Evolutionary conservation across 2,329 filamentous ascomycete species (phyloP).

Genomic region (Cladosporium sp.): DNA sequence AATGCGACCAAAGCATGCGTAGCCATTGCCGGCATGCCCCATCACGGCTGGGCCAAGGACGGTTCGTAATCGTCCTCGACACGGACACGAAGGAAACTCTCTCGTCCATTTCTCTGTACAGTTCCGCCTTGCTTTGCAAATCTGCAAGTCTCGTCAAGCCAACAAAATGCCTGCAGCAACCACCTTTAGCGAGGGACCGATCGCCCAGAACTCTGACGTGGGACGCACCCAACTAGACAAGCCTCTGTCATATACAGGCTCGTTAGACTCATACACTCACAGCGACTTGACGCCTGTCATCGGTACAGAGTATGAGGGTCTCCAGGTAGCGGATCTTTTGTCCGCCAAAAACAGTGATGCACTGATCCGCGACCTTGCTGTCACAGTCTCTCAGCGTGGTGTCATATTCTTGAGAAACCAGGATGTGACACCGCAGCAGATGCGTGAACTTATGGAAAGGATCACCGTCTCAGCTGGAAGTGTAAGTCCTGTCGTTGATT

Average conservation of each 20-base stretch:
- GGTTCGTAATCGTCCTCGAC: too few relatives aligned
- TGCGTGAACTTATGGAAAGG: constrained; percentile 44
- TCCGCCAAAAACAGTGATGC: constrained; percentile 15
- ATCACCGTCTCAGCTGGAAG: constrained; percentile 43
- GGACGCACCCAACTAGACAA: constrained; percentile 4
- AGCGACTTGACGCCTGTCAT: constrained; percentile 51
- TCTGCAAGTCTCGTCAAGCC: background rate
- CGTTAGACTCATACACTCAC: constrained; percentile 39
- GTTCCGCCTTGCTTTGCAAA: background rate
- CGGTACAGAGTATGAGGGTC: constrained; percentile 42
- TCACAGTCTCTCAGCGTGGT: constrained; percentile 43
- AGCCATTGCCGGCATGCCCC: too few relatives aligned
- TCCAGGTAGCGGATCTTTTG: constrained; percentile 16
- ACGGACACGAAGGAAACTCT: background rate
- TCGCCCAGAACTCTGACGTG: background rate
- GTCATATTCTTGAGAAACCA: constrained; percentile 51
- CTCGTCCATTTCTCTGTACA: background rate
- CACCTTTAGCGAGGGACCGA: background rate
- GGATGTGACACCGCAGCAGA: constrained; percentile 42
- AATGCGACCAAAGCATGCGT: too few relatives aligned
- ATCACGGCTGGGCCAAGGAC: too few relatives aligned
- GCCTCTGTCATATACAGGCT: constrained; percentile 26
- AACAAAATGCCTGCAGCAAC: constrained; percentile 1
- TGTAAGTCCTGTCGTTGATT: constrained; percentile 20
- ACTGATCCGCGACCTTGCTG: constrained; percentile 17